phyloP scores from a whole-genome alignment of 2,329 filamentous ascomycete genomes.

The Ophiostoma sp. region DNA sequence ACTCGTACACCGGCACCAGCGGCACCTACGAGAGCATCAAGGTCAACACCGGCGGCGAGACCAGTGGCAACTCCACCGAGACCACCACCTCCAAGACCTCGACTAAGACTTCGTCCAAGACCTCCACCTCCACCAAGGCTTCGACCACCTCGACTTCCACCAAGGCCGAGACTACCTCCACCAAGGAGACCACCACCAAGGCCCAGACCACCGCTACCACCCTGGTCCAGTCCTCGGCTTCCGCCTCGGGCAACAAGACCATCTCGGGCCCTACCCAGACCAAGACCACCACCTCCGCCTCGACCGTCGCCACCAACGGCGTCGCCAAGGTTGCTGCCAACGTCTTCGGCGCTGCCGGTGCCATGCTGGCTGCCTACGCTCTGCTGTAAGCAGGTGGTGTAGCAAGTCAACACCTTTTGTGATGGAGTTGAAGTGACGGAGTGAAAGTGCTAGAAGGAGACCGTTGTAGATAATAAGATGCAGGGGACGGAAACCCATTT shows the following conservation, averaged over 20 bases:
- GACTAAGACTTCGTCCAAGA: conserved; percentile 31
- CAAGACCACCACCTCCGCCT: conserved; percentile 26
- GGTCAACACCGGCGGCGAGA: conserved; percentile 43
- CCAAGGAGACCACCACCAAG: conserved; percentile 7
- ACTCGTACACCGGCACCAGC: conserved; percentile 52
- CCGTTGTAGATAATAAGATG: conserved; percentile 9
- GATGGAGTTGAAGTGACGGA: too few species aligned
- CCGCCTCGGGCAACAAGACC: background rate
- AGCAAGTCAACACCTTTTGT: background rate
- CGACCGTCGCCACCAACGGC: conserved; percentile 37
- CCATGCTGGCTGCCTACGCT: conserved; percentile 33
- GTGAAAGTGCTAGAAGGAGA: background rate
- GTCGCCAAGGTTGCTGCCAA: conserved; percentile 30
- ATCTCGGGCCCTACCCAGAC: background rate
- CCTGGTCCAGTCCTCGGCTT: background rate
- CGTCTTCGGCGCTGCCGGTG: conserved; percentile 33
- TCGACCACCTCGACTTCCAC: conserved; percentile 31
- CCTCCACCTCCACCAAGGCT: conserved; percentile 34
- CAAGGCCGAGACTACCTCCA: conserved; percentile 15
- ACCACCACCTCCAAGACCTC: conserved; percentile 29
- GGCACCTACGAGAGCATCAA: conserved; percentile 55
- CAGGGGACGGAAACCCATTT: background rate
- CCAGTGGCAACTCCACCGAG: conserved; percentile 26
- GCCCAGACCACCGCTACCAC: background rate
- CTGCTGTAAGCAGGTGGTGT: conserved; percentile 31